Evolutionary conservation across 257 asterid genomes (phyloP).

Genomic region (Apocynum venetum): DNA sequence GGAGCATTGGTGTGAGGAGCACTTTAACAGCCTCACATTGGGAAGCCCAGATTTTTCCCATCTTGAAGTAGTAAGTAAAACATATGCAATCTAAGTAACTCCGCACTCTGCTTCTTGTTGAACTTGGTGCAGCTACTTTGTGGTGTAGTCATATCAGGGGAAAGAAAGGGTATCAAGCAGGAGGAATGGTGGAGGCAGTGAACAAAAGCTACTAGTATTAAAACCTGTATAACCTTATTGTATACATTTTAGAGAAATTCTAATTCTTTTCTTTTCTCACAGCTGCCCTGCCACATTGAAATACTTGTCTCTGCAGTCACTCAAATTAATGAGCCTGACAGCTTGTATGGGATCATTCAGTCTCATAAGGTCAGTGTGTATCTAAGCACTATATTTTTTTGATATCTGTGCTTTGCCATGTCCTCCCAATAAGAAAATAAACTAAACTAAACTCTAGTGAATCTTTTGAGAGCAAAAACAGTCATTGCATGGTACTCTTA

Average conservation of each 20-base stretch:
- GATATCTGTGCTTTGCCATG: not conserved
- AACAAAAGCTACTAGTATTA: not conserved
- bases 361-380: conserved; percentile 74
- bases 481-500: not conserved
- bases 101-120: not conserved
- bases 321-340: conserved; percentile 94
- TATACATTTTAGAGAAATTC: conserved; percentile 9
- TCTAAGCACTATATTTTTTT: conserved; percentile 12
- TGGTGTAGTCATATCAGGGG: not conserved
- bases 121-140: not conserved
- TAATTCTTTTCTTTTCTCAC: conserved; percentile 30
- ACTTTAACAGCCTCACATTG: conserved; percentile 64
- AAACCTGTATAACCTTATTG: not conserved
- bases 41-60: conserved; percentile 95
- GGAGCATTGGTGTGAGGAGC: conserved; percentile 98
- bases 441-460: not conserved
- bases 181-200: not conserved
- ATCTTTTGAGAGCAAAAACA: not conserved
- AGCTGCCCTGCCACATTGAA: conserved; percentile 81
- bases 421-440: not conserved
- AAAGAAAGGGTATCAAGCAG: not conserved
- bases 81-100: not conserved
- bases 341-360: conserved; percentile 91
- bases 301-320: conserved; percentile 87
- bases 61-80: conserved; percentile 68